Evolutionary conservation across 2,329 filamentous ascomycete genomes (phyloP).

Genomic region (Alternaria sp.): DNA sequence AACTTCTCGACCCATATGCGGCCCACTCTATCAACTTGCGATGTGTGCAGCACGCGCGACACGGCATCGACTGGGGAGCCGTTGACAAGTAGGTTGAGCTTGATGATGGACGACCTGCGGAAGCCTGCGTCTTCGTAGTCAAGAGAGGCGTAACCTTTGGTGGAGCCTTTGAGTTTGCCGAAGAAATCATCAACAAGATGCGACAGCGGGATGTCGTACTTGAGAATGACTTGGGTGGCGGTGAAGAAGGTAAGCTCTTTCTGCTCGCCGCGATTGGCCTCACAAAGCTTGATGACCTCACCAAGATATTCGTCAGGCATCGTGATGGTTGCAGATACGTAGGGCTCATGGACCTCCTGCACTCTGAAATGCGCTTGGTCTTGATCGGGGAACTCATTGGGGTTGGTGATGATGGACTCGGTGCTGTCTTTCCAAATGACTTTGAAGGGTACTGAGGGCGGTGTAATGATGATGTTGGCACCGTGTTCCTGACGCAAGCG

Average conservation of each 20-base stretch:
- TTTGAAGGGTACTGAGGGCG: conserved; percentile 92
- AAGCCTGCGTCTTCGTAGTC: conserved; percentile 97
- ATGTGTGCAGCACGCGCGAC: conserved; percentile 83
- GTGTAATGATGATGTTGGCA: conserved; percentile 93
- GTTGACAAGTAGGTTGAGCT: conserved; percentile 92
- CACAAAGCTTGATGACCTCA: conserved; percentile 92
- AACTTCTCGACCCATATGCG: conserved; percentile 92
- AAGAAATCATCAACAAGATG: conserved; percentile 97
- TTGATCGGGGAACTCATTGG: conserved; percentile 84
- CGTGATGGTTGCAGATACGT: conserved; percentile 83
- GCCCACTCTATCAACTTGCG: conserved; percentile 80
- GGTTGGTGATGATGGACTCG: conserved; percentile 82
- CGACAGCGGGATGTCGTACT: conserved; percentile 86
- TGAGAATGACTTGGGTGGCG: conserved; percentile 88
- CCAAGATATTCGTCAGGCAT: conserved; percentile 94
- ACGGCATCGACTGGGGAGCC: conserved; percentile 93
- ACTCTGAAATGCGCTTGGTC: conserved; percentile 62
- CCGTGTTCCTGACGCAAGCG: conserved; percentile 93
- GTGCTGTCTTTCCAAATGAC: conserved; percentile 78
- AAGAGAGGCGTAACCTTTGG: conserved; percentile 92
- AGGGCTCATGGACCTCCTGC: conserved; percentile 72
- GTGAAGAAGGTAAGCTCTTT: conserved; percentile 90
- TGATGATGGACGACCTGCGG: conserved; percentile 78
- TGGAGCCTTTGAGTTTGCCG: conserved; percentile 90
- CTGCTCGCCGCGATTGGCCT: conserved; percentile 86